phyloP scores from a whole-genome alignment of 306 rosid species.

The Fagus crenata region DNA sequence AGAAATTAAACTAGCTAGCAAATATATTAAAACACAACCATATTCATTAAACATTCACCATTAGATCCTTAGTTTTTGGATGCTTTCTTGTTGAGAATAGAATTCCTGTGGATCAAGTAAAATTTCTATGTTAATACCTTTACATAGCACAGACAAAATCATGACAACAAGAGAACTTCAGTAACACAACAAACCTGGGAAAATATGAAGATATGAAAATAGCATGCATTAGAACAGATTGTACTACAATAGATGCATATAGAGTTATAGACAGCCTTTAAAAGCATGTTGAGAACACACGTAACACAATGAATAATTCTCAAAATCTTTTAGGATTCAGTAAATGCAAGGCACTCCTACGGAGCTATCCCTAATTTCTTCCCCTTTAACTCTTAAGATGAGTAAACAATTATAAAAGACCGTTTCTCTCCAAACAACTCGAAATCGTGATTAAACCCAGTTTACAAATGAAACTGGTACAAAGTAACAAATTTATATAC shows the following conservation, averaged over 20 bases:
- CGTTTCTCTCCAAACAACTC: not conserved
- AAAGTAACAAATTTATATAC: not conserved
- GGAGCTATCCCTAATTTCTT: not conserved
- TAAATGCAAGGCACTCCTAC: not conserved
- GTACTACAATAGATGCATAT: not conserved
- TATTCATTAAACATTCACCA: constrained; percentile 49
- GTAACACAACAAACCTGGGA: not conserved
- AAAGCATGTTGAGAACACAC: not conserved
- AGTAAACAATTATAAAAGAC: not conserved
- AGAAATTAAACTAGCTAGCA: constrained; percentile 4
- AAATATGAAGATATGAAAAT: not conserved
- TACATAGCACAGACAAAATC: not conserved
- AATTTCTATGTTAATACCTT: not conserved
- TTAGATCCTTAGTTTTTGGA: constrained; percentile 76
- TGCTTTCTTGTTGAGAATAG: constrained; percentile 74
- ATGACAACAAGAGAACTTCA: not conserved
- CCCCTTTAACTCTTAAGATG: not conserved
- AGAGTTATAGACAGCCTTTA: not conserved
- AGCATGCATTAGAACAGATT: not conserved
- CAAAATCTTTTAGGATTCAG: not conserved
- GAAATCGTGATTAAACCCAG: not conserved
- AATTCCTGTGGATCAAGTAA: constrained; percentile 58
- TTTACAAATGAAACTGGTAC: not conserved
- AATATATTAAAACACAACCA: constrained; percentile 14
- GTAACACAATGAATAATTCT: not conserved